Conservation (phyloP, 2,329 filamentous ascomycete species). For the Samsoniella hepiali region DNA sequence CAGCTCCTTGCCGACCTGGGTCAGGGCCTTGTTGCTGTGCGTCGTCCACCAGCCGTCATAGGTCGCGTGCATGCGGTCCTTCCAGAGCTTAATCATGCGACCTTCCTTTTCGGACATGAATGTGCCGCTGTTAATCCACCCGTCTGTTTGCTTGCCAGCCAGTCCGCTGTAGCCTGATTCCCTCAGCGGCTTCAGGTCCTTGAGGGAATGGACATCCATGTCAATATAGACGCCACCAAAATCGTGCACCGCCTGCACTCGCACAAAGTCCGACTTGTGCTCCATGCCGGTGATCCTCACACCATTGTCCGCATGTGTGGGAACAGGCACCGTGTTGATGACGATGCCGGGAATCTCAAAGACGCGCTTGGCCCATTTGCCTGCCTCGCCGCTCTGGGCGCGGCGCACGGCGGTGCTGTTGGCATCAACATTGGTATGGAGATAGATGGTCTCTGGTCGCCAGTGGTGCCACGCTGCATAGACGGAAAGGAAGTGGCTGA, state of each 20-base stretch:
- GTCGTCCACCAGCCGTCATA: constrained; percentile 30
- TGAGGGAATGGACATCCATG: constrained; percentile 24
- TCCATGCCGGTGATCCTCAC: constrained; percentile 19
- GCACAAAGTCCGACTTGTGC: constrained; percentile 26
- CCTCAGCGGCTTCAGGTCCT: constrained; percentile 20
- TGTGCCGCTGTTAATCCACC: constrained; percentile 24
- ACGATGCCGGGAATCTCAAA: constrained; percentile 24
- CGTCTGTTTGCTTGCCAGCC: constrained; percentile 21
- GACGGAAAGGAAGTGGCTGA: constrained; percentile 27
- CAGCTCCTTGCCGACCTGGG: constrained; percentile 46
- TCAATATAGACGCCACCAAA: constrained; percentile 26
- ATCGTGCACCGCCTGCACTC: constrained; percentile 23
- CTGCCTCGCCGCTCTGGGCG: constrained; percentile 17
- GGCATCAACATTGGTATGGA: constrained; percentile 27
- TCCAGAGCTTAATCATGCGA: constrained; percentile 23
- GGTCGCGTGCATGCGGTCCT: constrained; percentile 26
- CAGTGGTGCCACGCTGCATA: constrained; percentile 25
- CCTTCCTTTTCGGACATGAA: constrained; percentile 25
- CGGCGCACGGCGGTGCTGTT: constrained; percentile 32
- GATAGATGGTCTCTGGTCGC: constrained; percentile 26
- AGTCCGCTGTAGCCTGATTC: constrained; percentile 19
- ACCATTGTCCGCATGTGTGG: constrained; percentile 21
- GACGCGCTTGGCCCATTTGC: constrained; percentile 27
- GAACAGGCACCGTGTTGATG: constrained; percentile 33
- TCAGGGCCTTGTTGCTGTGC: constrained; percentile 28